A percentile compares a stretch with the other conserved stretches of the same genome.
Conservation (phyloP, 306 rosid genomes). For the Sindora glabra region DNA sequence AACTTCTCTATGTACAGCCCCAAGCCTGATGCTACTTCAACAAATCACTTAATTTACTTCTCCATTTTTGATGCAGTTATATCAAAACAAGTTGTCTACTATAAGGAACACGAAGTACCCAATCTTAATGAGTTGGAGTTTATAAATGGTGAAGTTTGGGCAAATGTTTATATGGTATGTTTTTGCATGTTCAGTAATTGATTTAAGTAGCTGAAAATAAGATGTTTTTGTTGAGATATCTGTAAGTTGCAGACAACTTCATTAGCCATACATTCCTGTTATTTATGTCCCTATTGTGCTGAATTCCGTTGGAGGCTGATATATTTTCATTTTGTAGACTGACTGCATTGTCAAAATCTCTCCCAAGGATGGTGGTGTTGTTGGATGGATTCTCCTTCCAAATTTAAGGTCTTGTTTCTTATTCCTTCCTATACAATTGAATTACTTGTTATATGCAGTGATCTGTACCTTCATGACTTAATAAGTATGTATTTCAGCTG, state of each 20-base stretch:
- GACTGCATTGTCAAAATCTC: slow-evolving; percentile 88
- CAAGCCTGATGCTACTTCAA: background rate
- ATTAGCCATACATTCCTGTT: background rate
- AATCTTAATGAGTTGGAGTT: slow-evolving; percentile 87
- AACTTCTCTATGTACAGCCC: background rate
- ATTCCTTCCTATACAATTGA: background rate
- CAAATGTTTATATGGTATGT: slow-evolving; percentile 63
- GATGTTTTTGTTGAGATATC: background rate
- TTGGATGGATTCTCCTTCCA: slow-evolving; percentile 87
- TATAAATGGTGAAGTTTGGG: slow-evolving; percentile 85
- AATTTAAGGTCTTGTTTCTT: slow-evolving; percentile 45
- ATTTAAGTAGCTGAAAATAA: background rate
- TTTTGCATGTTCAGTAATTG: slow-evolving; percentile 2
- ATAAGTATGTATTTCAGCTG: no score
- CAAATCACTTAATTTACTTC: background rate
- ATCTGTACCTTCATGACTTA: background rate
- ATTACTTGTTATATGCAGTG: background rate
- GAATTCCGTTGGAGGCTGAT: slow-evolving; percentile 8
- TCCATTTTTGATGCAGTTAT: slow-evolving; percentile 36
- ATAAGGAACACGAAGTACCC: slow-evolving; percentile 59
- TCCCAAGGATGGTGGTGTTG: slow-evolving; percentile 51
- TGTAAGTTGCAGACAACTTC: background rate
- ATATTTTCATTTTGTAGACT: slow-evolving; percentile 37
- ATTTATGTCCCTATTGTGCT: background rate
- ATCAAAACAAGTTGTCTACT: slow-evolving; percentile 45